Base-by-base conservation (phyloP, 768 basidiomycete genomes). In the Mycena maculata region DNA sequence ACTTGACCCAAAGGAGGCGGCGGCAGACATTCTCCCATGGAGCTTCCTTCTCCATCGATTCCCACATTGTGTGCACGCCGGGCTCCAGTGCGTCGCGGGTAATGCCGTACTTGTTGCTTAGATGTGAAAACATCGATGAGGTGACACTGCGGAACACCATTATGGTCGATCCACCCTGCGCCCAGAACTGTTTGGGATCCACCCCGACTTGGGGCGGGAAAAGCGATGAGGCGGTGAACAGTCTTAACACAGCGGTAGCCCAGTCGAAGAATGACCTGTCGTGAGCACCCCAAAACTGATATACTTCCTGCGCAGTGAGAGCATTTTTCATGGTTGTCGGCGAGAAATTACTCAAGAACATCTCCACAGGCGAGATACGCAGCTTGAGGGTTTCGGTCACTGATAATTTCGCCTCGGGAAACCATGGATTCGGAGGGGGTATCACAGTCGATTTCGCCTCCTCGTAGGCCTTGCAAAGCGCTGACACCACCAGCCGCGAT, bases 111-210 rank as follows among this genome's bases (percentile, higher is more conserved):
- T 41, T 28, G 5, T 30, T 1, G 27, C 27, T 56, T 9, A 56
- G 41, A 13, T n/a, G 18, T 4, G 27, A 42, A 56, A 56, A 11
- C 39, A 56, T 56, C 30, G 16, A 6, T 27, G 39, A 23, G 13
- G 55, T 56, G 28, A 56, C 27, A 13, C 55, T 56, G 38, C 27
- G n/a, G 55, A 31, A 56, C 16, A 23, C 33, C 33, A 56, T 44
- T 15, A 18, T 12, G 11, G 41, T 56, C 18, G 23, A 6, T 22
- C 27, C 27, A 3, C 38, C 54, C 8, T 36, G 54, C 15, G 53
- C 33, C 22, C 53, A 33, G 13, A 22, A 36, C 23, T 15, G 23
- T 10, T 12, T 20, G 20, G 27, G 55, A 31, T 56, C 41, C 13
- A 30, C 27, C 27, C 41, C 41, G 6, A 38, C 41, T 2, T 22